Conservation (phyloP, 2,329 filamentous ascomycete genomes). For the Penicillium corylophilum region DNA sequence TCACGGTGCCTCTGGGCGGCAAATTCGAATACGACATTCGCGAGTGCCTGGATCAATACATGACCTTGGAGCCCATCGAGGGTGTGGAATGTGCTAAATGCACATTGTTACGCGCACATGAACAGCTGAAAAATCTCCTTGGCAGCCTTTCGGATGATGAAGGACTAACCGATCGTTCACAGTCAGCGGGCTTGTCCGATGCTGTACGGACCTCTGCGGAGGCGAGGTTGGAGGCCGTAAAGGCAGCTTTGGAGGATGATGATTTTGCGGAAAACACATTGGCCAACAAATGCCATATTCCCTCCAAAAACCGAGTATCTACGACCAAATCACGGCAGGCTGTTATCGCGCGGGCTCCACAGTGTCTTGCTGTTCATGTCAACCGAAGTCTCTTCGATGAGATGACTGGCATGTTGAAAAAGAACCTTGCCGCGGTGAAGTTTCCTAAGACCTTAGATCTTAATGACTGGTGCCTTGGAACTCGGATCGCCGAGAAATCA, state of each 20-base stretch:
- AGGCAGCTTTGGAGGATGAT: conserved; percentile 72
- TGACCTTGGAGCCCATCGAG: conserved; percentile 77
- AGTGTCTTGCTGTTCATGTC: conserved; percentile 79
- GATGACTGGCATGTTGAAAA: conserved; percentile 71
- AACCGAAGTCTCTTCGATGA: conserved; percentile 92
- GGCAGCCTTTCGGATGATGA: conserved; percentile 41
- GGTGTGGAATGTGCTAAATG: conserved; percentile 91
- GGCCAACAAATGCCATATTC: conserved; percentile 63
- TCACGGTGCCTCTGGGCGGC: conserved; percentile 77
- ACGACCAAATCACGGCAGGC: conserved; percentile 88
- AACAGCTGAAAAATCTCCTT: conserved; percentile 52
- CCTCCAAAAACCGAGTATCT: conserved; percentile 65
- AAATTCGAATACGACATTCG: conserved; percentile 68
- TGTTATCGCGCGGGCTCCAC: conserved; percentile 77
- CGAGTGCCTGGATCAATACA: conserved; percentile 81
- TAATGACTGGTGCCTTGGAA: conserved; percentile 80
- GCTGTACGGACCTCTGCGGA: conserved; percentile 44
- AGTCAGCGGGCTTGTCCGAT: conserved; percentile 30
- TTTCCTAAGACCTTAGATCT: conserved; percentile 76
- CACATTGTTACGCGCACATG: conserved; percentile 65
- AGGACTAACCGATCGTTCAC: conserved; percentile 16
- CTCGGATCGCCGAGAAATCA: conserved; percentile 30
- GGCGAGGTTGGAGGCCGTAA: conserved; percentile 63
- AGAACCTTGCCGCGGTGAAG: conserved; percentile 76
- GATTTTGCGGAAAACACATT: conserved; percentile 73